phyloP scores from a whole-genome alignment of 768 basidiomycete genomes.

The Leccinum broughii region DNA sequence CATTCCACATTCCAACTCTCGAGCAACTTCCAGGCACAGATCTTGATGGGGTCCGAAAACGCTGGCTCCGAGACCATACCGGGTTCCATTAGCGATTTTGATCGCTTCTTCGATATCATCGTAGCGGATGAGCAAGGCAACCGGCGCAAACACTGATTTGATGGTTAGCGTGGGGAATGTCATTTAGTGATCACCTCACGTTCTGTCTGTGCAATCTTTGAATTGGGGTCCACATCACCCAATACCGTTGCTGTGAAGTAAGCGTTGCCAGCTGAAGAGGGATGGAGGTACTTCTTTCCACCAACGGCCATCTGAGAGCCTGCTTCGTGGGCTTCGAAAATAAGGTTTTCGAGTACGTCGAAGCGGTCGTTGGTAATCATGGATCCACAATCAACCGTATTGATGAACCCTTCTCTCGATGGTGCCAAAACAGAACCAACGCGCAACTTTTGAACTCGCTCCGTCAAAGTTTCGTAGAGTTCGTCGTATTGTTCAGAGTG shows the following conservation, averaged over 20 bases:
- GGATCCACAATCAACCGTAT: conserved; percentile 80
- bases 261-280: conserved; percentile 66
- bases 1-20: conserved; percentile 90
- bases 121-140: conserved; percentile 86
- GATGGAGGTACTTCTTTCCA: conserved; percentile 65
- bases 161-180: conserved; percentile 13
- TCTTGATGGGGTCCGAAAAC: conserved; percentile 89
- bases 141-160: conserved; percentile 82
- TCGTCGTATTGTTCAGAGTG: conserved; percentile 76
- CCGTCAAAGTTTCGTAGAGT: conserved; percentile 62
- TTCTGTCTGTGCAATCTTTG: conserved; percentile 81
- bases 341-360: conserved; percentile 62
- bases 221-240: conserved; percentile 67
- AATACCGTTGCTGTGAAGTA: conserved; percentile 91
- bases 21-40: conserved; percentile 77
- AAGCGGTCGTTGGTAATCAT: conserved; percentile 84
- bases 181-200: conserved; percentile 39
- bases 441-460: conserved; percentile 70
- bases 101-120: conserved; percentile 83
- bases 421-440: conserved; percentile 72
- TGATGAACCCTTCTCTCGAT: conserved; percentile 65
- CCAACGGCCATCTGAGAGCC: conserved; percentile 68
- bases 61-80: conserved; percentile 89
- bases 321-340: conserved; percentile 62
- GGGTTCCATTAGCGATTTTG: conserved; percentile 82